These are phyloP conservation scores for Globisporangium orthogonon DNA, from an alignment of 352 stramenopile species.

Conservation along the genomic window DNA sequence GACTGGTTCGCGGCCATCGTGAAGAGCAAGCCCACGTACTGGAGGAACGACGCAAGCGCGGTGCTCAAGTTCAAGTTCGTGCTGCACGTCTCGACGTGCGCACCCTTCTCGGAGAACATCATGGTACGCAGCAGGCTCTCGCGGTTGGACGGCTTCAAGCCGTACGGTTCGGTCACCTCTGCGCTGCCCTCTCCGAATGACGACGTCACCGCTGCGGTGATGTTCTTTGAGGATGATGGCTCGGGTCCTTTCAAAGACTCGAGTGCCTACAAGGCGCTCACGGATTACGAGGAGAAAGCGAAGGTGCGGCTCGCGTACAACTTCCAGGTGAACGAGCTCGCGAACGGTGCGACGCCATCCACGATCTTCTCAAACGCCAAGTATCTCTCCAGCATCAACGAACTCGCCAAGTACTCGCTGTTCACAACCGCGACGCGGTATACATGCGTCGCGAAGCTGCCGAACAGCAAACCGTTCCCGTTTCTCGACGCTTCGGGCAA, in stretches of 20 bases:
- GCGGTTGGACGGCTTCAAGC: conserved; percentile 1
- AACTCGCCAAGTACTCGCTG: conserved; percentile 3
- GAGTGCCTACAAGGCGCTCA: conserved; percentile 5
- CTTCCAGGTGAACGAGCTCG: conserved; percentile 11
- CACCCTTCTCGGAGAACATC: not conserved
- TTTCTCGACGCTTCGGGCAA: not conserved
- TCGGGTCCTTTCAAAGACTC: not conserved
- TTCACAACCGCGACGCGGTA: conserved; percentile 1
- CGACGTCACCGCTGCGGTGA: not conserved
- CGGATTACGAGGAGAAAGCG: not conserved
- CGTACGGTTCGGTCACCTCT: not conserved
- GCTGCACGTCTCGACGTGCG: not conserved
- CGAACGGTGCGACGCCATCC: not conserved
- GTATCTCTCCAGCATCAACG: conserved; percentile 5
- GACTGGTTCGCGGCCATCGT: conserved; percentile 6
- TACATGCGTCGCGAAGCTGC: conserved; percentile 9
- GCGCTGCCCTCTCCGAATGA: not conserved
- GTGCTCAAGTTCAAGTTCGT: conserved; percentile 11
- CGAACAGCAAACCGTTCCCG: conserved; percentile 12
- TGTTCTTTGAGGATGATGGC: conserved; percentile 9
- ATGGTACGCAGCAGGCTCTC: not conserved
- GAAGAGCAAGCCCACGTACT: conserved; percentile 4
- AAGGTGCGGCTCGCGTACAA: conserved; percentile 9
- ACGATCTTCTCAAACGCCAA: conserved; percentile 4
- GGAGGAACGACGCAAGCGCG: conserved; percentile 3